Conservation (phyloP, 345 rosid species). For the Eucalyptus curtisii region DNA sequence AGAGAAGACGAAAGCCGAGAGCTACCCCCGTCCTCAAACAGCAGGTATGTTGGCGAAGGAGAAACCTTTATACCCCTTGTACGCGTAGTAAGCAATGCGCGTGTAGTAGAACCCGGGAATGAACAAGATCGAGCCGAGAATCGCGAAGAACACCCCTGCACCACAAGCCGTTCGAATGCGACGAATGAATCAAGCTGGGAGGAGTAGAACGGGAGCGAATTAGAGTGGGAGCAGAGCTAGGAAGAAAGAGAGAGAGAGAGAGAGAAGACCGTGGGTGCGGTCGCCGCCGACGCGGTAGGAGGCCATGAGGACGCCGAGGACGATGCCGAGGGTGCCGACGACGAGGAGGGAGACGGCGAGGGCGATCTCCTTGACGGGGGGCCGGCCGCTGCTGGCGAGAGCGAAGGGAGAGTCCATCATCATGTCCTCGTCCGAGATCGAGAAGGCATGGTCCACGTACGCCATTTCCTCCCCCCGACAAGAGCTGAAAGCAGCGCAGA, state of each 20-base stretch:
- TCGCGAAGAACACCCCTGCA: slow-evolving; percentile 80
- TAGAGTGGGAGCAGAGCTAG: background rate
- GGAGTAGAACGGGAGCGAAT: slow-evolving; percentile 8
- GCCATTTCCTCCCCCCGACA: slow-evolving; percentile 35
- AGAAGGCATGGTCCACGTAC: slow-evolving; percentile 94
- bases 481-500: background rate
- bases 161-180: background rate
- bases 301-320: slow-evolving; percentile 65
- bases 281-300: slow-evolving; percentile 80
- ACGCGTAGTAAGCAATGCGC: slow-evolving; percentile 87
- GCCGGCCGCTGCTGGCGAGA: slow-evolving; percentile 53
- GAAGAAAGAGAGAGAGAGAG: background rate
- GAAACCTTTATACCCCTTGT: slow-evolving; percentile 95
- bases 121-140: slow-evolving; percentile 74
- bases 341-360: slow-evolving; percentile 84
- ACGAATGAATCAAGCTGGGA: background rate
- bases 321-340: slow-evolving; percentile 66
- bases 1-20: background rate
- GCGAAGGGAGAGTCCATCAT: slow-evolving; percentile 62
- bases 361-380: slow-evolving; percentile 91
- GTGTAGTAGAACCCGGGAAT: slow-evolving; percentile 94
- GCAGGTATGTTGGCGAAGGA: slow-evolving; percentile 91
- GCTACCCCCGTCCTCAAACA: slow-evolving; percentile 20
- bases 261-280: slow-evolving; percentile 55
- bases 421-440: slow-evolving; percentile 85